Evolutionary conservation across 2,329 filamentous ascomycete genomes (phyloP).

Genomic region (Alternaria burnsii): DNA sequence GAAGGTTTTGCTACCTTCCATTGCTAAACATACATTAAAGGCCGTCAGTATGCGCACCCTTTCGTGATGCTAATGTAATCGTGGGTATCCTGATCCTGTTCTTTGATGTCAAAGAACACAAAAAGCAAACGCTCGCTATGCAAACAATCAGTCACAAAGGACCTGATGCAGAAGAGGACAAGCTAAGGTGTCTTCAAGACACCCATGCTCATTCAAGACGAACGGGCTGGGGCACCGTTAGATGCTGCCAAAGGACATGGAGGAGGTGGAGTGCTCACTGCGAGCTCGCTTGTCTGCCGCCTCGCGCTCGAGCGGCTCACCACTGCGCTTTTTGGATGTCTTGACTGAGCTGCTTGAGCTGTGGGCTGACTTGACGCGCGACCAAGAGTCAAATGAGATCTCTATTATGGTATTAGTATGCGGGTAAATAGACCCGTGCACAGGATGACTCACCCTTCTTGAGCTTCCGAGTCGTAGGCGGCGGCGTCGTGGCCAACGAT

Average conservation of each 20-base stretch:
- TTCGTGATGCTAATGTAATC: conserved; percentile 16
- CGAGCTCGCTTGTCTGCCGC: conserved; percentile 42
- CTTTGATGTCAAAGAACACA: conserved; percentile 12
- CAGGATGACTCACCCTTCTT: conserved; percentile 62
- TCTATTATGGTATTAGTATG: conserved; percentile 25
- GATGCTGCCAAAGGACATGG: conserved; percentile 38
- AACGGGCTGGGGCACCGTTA: conserved; percentile 33
- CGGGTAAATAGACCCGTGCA: background rate
- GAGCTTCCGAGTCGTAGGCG: conserved; percentile 67
- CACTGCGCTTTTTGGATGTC: conserved; percentile 49
- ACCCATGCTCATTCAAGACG: conserved; percentile 12
- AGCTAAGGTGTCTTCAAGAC: background rate
- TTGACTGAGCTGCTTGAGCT: conserved; percentile 49
- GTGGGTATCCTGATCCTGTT: conserved; percentile 25
- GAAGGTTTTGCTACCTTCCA: background rate
- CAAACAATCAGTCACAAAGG: conserved; percentile 18
- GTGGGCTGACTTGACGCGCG: conserved; percentile 65
- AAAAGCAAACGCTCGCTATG: conserved; percentile 25
- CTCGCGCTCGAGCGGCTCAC: conserved; percentile 39
- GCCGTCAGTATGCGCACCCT: conserved; percentile 1
- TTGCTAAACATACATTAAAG: conserved; percentile 5
- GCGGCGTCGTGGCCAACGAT: conserved; percentile 53
- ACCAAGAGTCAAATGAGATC: conserved; percentile 70
- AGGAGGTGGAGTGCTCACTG: conserved; percentile 40
- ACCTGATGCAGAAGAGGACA: conserved; percentile 4